Conservation (phyloP, 306 rosid genomes). For the Prunus salicina region DNA sequence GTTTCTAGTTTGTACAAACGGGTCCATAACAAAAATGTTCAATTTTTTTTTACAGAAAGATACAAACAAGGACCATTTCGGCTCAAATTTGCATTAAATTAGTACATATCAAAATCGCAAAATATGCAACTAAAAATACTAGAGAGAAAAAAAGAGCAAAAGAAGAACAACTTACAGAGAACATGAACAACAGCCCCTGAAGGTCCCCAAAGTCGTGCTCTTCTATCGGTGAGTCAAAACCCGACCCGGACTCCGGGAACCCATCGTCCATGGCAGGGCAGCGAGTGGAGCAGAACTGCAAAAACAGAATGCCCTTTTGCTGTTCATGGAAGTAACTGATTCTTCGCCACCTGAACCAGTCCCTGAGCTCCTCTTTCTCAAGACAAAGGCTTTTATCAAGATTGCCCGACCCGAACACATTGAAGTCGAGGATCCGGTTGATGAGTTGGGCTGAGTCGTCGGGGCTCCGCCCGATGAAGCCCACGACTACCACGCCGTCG, state of each 20-base stretch:
- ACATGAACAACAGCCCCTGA: constrained; percentile 90
- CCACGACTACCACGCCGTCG: constrained; percentile 76
- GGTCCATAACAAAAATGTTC: not conserved
- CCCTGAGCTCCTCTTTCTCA: constrained; percentile 49
- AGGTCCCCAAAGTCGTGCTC: constrained; percentile 72
- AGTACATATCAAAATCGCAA: not conserved
- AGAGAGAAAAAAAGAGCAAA: not conserved
- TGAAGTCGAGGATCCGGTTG: constrained; percentile 74
- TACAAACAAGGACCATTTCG: not conserved
- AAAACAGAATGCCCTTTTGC: constrained; percentile 61
- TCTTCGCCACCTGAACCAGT: constrained; percentile 69
- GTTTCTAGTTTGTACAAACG: not conserved
- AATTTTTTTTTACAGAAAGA: not conserved
- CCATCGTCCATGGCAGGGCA: constrained; percentile 27
- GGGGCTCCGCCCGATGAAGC: constrained; percentile 57
- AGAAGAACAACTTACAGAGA: constrained; percentile 57
- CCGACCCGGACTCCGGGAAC: constrained; percentile 29
- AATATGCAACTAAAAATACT: not conserved
- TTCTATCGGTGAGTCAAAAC: constrained; percentile 52
- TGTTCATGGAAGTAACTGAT: constrained; percentile 64
- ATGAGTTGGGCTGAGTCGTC: constrained; percentile 59
- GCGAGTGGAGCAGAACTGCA: constrained; percentile 45
- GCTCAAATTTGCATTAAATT: not conserved
- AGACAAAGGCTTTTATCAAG: constrained; percentile 41
- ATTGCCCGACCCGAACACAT: constrained; percentile 73